Base-by-base conservation (phyloP, 257 asterid species). In the Handroanthus guayacan region DNA sequence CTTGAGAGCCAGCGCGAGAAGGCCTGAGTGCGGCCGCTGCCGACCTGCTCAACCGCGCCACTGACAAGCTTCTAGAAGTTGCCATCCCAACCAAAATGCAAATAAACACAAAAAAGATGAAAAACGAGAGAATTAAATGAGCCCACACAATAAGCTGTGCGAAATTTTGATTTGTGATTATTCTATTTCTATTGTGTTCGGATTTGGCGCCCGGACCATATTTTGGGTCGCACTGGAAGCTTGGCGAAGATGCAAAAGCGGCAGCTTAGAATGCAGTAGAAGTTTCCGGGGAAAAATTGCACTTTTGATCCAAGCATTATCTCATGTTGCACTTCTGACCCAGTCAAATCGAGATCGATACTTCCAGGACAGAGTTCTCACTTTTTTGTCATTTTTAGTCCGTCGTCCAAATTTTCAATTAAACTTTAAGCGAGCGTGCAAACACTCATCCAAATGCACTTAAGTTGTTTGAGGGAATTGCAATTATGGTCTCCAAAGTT, bases 1-100 rank as follows among this genome's bases (percentile, higher is more conserved):
- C 60, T 34, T 68, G 79, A 48, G 47, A 50, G 37, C 66, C 71
- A 38, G 61, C 63, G 71, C 85, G 86, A 55, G 85, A 72, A 39
- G 82, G 75, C 78, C 77, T 80, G 55, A 89, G 76, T 71, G 86
- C 82, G 25, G 84, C 74, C 41, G 83, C 78, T 13, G 87, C 88
- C 71, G 86, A 80, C 82, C 83, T 85, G 72, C 77, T 74, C 39
- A 86, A 83, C 68, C 87, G 82, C 52, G 63, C 80, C 47, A 81
- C 77, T 39, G 82, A 71, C 43, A 79, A 67, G 75, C 57, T 83
- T 76, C 83, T 81, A 65, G 74, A 75, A 72, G 20, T 57, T 11
- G 84, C 75, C 83, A 85, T 82, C 77, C 51, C 45, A 65, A 38
- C 67, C 56, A 31, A 66, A 67, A 50, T 62, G 13, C 31, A 56